Conservation (phyloP, 495 filamentous ascomycete species). For the Astrothelium subdiscretum region DNA sequence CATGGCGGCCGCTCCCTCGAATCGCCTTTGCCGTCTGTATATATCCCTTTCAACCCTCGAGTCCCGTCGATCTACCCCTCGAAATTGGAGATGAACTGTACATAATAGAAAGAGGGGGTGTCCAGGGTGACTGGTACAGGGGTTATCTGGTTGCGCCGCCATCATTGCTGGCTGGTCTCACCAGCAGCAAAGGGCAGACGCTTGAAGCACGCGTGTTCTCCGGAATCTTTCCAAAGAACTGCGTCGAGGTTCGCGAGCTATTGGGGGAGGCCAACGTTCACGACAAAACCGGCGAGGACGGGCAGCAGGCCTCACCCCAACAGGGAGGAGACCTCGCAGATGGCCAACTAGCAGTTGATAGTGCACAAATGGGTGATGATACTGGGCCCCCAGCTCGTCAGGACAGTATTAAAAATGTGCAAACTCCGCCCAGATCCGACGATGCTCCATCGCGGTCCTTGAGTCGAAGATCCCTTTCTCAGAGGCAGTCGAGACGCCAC, state of each 20-base stretch:
- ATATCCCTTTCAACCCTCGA: constrained; percentile 79
- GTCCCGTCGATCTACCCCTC: constrained; percentile 84
- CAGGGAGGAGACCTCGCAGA: not conserved
- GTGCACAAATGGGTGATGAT: not conserved
- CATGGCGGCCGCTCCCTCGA: constrained; percentile 91
- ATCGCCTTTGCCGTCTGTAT: constrained; percentile 96
- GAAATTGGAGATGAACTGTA: constrained; percentile 97
- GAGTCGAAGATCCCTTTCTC: constrained; percentile 2
- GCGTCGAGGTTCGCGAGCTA: constrained; percentile 60
- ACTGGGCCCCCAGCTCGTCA: constrained; percentile 13
- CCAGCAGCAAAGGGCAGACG: constrained; percentile 81
- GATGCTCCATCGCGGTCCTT: constrained; percentile 6
- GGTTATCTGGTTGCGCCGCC: constrained; percentile 93
- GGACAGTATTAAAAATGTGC: constrained; percentile 15
- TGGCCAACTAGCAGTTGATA: constrained; percentile 9
- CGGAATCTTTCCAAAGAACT: constrained; percentile 88
- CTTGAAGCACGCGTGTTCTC: constrained; percentile 93
- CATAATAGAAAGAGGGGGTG: constrained; percentile 91
- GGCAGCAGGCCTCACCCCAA: not conserved
- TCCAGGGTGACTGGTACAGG: constrained; percentile 78
- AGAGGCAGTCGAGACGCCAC: constrained; percentile 5
- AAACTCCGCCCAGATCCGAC: not conserved
- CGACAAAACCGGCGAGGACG: not conserved
- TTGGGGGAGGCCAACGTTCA: constrained; percentile 27
- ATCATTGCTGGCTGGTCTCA: constrained; percentile 82